These are phyloP conservation scores for Zygosaccharomyces pseudorouxii DNA, from an alignment of 805 yeast species.

Conservation along the genomic window DNA sequence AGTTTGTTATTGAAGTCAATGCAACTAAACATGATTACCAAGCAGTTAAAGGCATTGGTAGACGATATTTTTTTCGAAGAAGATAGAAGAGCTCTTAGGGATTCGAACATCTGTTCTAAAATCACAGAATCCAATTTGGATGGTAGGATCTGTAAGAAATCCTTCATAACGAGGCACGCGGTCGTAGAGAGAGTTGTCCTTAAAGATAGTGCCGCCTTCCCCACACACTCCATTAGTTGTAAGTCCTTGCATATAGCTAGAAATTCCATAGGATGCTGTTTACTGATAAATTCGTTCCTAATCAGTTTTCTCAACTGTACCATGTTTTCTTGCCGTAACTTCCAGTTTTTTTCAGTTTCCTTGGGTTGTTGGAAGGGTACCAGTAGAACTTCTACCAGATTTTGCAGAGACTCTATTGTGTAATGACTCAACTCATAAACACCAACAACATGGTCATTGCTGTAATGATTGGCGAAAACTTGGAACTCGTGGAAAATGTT, in stretches of 20 bases:
- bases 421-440: constrained; percentile 3
- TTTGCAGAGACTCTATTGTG: constrained; percentile 20
- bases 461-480: constrained; percentile 7
- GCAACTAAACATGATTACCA: constrained; percentile 50
- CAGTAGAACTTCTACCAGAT: constrained; percentile 28
- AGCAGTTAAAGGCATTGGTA: constrained; percentile 35
- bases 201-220: constrained; percentile 64
- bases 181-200: constrained; percentile 77
- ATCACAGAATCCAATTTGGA: constrained; percentile 30
- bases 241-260: constrained; percentile 33
- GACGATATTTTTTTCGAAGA: constrained; percentile 39
- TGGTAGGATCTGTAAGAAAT: constrained; percentile 37
- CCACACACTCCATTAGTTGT: constrained; percentile 53
- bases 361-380: constrained; percentile 53
- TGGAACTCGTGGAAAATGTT: constrained; percentile 17
- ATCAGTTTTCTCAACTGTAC: constrained; percentile 46
- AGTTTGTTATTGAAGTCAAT: constrained; percentile 51
- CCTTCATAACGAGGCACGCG: constrained; percentile 75
- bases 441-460: neutral
- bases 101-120: constrained; percentile 34
- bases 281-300: constrained; percentile 2
- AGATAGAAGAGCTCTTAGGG: constrained; percentile 34
- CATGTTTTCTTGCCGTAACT: constrained; percentile 58
- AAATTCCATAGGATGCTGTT: constrained; percentile 40
- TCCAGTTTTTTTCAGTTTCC: constrained; percentile 91